phyloP scores from a whole-genome alignment of 2,329 filamentous ascomycete genomes.

The Fusarium coffeatum region DNA sequence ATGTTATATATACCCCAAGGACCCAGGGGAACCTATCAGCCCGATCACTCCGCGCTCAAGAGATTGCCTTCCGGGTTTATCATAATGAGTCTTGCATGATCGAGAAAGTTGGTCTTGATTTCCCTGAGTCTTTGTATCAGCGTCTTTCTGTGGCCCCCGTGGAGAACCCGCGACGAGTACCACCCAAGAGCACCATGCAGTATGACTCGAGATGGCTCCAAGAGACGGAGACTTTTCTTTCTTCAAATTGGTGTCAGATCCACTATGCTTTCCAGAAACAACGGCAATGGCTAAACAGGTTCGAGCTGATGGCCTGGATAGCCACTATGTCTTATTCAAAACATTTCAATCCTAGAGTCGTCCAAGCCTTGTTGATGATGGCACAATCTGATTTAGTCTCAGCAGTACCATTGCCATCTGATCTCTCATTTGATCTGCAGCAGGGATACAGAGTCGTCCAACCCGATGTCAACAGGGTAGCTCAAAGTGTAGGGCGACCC shows the following conservation, averaged over 20 bases:
- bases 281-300: conserved; percentile 26
- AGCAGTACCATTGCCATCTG: neutral
- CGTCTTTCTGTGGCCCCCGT: neutral
- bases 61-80: conserved; percentile 2
- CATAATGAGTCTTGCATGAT: neutral
- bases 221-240: neutral
- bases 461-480: neutral
- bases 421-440: neutral
- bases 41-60: neutral
- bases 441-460: neutral
- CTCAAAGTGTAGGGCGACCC: neutral
- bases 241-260: conserved; percentile 30
- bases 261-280: conserved; percentile 29
- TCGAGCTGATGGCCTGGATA: conserved; percentile 35
- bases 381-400: neutral
- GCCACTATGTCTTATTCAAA: conserved; percentile 26
- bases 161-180: neutral
- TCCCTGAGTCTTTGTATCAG: neutral
- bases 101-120: neutral
- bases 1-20: conserved; percentile 24
- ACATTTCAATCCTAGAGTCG: conserved; percentile 8
- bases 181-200: neutral
- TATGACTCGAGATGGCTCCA: conserved; percentile 38
- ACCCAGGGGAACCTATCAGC: neutral
- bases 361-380: conserved; percentile 22